Base-by-base conservation (phyloP, 2,329 filamentous ascomycete genomes). In the Hypoxylon sp. region DNA sequence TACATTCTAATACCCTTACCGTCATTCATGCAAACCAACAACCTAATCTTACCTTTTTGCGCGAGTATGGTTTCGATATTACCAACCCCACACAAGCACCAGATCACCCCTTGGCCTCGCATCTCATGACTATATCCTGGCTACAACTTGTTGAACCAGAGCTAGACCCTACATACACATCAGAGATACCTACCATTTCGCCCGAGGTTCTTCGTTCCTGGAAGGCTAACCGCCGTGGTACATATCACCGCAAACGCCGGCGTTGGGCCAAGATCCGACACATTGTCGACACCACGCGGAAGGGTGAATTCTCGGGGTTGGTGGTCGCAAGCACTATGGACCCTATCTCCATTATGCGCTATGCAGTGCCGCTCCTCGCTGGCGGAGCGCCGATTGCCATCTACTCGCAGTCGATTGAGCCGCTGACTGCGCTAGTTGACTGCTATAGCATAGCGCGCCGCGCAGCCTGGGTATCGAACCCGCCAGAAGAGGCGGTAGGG, bases 81-180 rank as follows among this genome's bases (percentile, higher is more conserved):
- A 86, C 87, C 64, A 89, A 88, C 68, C 89, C 90, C 46, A 86
- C 85, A 70, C 86, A 84, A 59, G 83, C 86, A 13, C 83, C 89
- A 23, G 79, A 82, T 0, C 96, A 98, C 77, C 95, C 96, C 0
- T 88, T 99, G 10, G 87, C 91, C 79, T 90, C 87, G 14, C 91
- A 96, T 77, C 88, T 99, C 56, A 91, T 95, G 74, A 89, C 91
- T 4, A 84, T 98, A 30, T 95, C 93, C 28, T 99, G 95, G 94
- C 87, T 99, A 1, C 95, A 98, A 80, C 88, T 99, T 4, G 82
- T 98, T 14, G 86, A 91, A 23, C 96, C 96, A 0, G 82, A 87
- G 36, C 83, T 89, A 30, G 96, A 98, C 78, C 85, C 87, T 0
- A 88, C 91, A 3, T 97, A 97, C 80, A 80, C 83, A 32, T 85